Base-by-base conservation (phyloP, 2,329 filamentous ascomycete genomes). In the Fusarium odoratissimum region DNA sequence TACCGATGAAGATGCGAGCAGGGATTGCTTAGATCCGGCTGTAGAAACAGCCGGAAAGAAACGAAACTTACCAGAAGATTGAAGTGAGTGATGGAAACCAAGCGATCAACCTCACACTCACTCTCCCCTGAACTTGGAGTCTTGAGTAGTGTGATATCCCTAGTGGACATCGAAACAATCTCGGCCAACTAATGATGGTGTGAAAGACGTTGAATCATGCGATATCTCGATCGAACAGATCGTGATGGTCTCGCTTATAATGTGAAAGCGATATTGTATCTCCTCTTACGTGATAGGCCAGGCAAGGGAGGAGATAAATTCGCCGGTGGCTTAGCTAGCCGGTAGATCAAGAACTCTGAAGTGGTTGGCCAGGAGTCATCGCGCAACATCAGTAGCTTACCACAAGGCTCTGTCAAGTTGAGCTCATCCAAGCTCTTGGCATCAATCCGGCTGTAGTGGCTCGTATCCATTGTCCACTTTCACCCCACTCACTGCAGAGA, bases 201-300 rank as follows among this genome's bases (percentile, higher is more conserved):
- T 35, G 51, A 63, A 38, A 44, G 37, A 23, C 37, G 25, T 64
- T 45, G 19, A 45, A 64, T n/a, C 51, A 48, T 44, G 35, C 40
- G 37, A 59, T 35, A 59, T 54, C 45, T 64, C 58, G 58, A 69
- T 64, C 33, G 41, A 41, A 42, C 42, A 64, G 42, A 69, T 69
- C 65, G 25, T 19, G 59, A 59, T 59, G 59, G 65, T 14, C 30
- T 58, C 42, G 45, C 42, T 63, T 40, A 9, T 17, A 45, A 51
- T 31, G 54, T 52, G 49, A 64, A 35, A 51, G 41, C 19, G 51
- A 38, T 58, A 33, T 23, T 54, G 66, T 33, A 45, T 38, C 65
- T 42, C 37, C n/a, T 37, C 30, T 58, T 16, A 25, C 44, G 9
- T 58, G 51, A 69, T 64, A 64, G 59, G 65, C 44, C 45, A 59